Conservation (phyloP, 78 protist genomes). For the Speleostelium caveatum region DNA sequence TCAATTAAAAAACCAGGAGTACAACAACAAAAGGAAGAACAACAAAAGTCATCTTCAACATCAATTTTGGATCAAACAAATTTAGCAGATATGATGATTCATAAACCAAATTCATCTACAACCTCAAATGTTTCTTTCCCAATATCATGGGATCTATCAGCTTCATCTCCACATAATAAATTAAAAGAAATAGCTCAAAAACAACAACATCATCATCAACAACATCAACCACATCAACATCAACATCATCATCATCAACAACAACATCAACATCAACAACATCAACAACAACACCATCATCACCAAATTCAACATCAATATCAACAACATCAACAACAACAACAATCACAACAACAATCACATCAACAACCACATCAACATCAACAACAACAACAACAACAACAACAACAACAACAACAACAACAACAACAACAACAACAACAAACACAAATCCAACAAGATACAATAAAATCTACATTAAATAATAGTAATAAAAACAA, state of each 20-base stretch:
- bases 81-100: too few species aligned
- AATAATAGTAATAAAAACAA: neutral
- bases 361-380: neutral
- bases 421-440: slow-evolving; percentile 4
- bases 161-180: neutral
- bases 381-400: neutral
- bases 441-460: neutral
- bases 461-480: neutral
- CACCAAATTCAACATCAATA: neutral
- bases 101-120: neutral
- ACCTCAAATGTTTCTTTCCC: neutral
- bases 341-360: neutral
- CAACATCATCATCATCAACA: neutral
- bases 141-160: slow-evolving; percentile 66
- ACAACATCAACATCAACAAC: neutral
- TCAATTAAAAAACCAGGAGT: too few species aligned
- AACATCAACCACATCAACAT: slow-evolving; percentile 1
- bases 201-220: neutral
- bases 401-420: neutral
- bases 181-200: neutral
- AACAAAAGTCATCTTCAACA: neutral
- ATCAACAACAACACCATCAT: too few species aligned
- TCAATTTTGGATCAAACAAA: slow-evolving; percentile 66
- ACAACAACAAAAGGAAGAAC: neutral
- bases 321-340: slow-evolving; percentile 1